Conservation (phyloP, 768 basidiomycete species). For the Hirschioporus abietinus region DNA sequence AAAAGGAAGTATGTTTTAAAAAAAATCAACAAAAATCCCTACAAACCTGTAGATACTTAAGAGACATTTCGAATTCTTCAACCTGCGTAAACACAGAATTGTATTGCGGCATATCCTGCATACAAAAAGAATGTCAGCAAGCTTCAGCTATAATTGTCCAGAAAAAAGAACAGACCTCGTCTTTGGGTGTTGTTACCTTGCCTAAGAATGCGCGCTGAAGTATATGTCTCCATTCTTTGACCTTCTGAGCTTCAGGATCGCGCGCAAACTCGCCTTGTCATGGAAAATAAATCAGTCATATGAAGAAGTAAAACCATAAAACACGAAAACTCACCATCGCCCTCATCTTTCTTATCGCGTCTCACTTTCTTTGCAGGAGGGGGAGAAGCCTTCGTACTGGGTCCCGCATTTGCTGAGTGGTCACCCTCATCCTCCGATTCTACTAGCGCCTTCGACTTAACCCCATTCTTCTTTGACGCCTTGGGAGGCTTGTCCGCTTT, state of each 20-base stretch:
- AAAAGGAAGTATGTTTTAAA: background rate
- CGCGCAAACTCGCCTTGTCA: conserved; percentile 36
- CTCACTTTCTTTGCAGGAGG: conserved; percentile 63
- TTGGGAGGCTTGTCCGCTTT: conserved; percentile 24
- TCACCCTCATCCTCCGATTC: conserved; percentile 66
- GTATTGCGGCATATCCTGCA: conserved; percentile 71
- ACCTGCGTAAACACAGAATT: conserved; percentile 72
- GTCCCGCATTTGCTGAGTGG: conserved; percentile 41
- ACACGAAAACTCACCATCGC: conserved; percentile 42
- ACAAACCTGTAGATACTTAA: conserved; percentile 63
- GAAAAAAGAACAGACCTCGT: conserved; percentile 43
- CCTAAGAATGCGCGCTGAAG: conserved; percentile 84
- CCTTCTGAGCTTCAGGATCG: conserved; percentile 64
- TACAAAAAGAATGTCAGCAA: conserved; percentile 12
- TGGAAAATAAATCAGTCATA: conserved; percentile 7
- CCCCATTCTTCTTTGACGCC: conserved; percentile 45
- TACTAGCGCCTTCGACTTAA: conserved; percentile 56
- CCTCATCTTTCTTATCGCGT: conserved; percentile 55
- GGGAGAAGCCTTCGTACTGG: conserved; percentile 50
- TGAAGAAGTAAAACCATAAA: background rate
- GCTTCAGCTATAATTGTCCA: conserved; percentile 6
- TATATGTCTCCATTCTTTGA: conserved; percentile 89
- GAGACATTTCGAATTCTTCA: conserved; percentile 74
- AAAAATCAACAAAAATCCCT: background rate
- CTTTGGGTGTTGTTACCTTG: conserved; percentile 52